Conservation (phyloP, 345 rosid species). For the Combretum micranthum region DNA sequence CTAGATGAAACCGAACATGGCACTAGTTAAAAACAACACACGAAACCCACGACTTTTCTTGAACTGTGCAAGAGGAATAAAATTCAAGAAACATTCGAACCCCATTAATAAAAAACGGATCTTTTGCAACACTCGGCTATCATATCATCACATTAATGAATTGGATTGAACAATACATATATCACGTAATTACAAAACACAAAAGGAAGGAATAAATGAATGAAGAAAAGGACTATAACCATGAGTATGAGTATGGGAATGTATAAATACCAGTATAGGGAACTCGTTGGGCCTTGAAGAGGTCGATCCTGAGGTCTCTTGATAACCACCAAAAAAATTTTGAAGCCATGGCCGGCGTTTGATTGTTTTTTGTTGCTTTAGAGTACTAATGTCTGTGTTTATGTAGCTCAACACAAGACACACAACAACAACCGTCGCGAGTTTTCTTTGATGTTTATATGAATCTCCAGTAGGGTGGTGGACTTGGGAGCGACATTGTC, state of each 20-base stretch:
- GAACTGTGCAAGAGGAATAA: neutral
- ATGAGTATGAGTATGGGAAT: neutral
- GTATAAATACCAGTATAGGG: conserved; percentile 50
- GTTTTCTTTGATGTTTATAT: too few species aligned
- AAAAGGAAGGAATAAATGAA: neutral
- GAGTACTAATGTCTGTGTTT: neutral
- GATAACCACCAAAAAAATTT: conserved; percentile 75
- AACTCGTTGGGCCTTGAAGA: conserved; percentile 37
- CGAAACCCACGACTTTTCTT: too few species aligned
- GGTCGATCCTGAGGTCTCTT: conserved; percentile 81
- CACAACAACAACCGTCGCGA: too few species aligned
- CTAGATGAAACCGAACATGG: too few species aligned
- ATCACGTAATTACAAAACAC: conserved; percentile 4
- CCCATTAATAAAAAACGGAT: conserved; percentile 19
- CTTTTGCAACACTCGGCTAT: neutral
- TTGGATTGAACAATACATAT: neutral
- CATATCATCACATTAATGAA: neutral
- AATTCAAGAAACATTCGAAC: neutral
- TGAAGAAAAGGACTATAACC: too few species aligned
- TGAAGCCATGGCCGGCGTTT: conserved; percentile 41
- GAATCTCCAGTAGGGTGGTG: too few species aligned
- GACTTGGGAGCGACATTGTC: too few species aligned
- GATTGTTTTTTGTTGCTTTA: too few species aligned
- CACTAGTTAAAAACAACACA: too few species aligned
- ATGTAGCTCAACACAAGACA: too few species aligned